Conservation (phyloP, 257 asterid species). For the Avicennia marina region DNA sequence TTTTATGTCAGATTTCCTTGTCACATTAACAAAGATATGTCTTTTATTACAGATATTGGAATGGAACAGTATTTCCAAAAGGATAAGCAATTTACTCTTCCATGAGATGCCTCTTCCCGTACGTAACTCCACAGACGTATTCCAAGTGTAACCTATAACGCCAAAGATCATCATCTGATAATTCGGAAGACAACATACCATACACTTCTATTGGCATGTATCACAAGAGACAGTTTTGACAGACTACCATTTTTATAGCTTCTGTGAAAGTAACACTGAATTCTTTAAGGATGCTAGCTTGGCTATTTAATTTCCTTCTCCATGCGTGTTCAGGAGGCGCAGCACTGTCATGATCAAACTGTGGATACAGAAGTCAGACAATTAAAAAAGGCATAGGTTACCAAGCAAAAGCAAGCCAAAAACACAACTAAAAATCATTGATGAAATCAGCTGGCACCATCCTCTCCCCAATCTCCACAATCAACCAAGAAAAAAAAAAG, state of each 20-base stretch:
- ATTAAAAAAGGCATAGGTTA: slow-evolving; percentile 5
- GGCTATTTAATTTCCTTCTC: slow-evolving; percentile 85
- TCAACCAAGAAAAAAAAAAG: too few relatives aligned
- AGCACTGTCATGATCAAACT: slow-evolving; percentile 88
- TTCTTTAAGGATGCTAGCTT: slow-evolving; percentile 85
- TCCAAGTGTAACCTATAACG: slow-evolving; percentile 78
- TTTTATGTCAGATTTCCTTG: not conserved
- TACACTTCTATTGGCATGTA: not conserved
- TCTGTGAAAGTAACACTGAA: slow-evolving; percentile 86
- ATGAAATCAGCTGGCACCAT: too few relatives aligned
- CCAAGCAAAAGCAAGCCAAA: not conserved
- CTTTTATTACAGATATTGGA: not conserved
- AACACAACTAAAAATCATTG: not conserved
- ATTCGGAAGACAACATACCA: not conserved
- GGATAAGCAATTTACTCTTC: slow-evolving; percentile 64
- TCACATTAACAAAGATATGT: not conserved
- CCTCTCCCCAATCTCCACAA: too few relatives aligned
- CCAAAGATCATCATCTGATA: slow-evolving; percentile 13
- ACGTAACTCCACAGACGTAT: slow-evolving; percentile 87
- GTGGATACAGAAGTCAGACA: slow-evolving; percentile 25
- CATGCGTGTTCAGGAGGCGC: slow-evolving; percentile 93
- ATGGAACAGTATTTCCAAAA: not conserved
- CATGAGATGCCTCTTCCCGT: slow-evolving; percentile 96
- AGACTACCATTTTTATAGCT: slow-evolving; percentile 85
- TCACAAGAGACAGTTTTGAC: not conserved